Conservation (phyloP, 1,284 basidiomycete species). For the Ceratobasidium sp. region DNA sequence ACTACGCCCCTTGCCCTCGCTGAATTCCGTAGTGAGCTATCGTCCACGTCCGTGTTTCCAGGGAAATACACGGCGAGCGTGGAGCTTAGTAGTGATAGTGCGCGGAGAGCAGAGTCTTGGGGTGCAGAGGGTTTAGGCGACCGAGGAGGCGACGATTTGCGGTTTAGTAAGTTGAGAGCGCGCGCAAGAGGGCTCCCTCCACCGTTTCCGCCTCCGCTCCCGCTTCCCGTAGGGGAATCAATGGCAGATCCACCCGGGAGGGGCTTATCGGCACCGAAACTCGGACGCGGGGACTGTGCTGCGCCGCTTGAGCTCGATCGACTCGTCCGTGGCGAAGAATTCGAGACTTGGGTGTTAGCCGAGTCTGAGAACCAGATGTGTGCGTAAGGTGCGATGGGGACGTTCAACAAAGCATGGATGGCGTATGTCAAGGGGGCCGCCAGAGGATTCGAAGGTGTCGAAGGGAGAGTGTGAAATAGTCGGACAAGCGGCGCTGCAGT, state of each 20-base stretch:
- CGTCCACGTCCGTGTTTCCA: constrained; percentile 72
- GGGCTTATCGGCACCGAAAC: constrained; percentile 21
- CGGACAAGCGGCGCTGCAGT: constrained; percentile 50
- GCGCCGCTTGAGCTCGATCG: constrained; percentile 48
- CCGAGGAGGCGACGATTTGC: constrained; percentile 31
- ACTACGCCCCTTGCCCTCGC: constrained; percentile 64
- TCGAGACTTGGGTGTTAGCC: constrained; percentile 1
- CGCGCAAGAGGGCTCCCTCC: constrained; percentile 58
- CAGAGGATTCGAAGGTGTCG: constrained; percentile 71
- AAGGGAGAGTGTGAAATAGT: constrained; percentile 72
- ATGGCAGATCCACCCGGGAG: background rate
- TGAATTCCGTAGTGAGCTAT: constrained; percentile 67
- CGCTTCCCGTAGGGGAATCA: background rate
- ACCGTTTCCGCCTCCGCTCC: constrained; percentile 15
- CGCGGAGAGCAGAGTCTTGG: constrained; percentile 57
- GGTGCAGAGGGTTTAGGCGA: constrained; percentile 28
- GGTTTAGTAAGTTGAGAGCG: constrained; percentile 64
- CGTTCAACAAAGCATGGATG: constrained; percentile 78
- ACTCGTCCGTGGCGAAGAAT: constrained; percentile 50
- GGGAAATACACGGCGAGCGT: constrained; percentile 76
- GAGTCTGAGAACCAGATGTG: constrained; percentile 64
- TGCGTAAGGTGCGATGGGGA: constrained; percentile 71
- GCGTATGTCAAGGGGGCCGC: constrained; percentile 77
- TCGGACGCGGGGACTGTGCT: constrained; percentile 41
- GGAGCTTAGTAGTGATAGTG: constrained; percentile 74